Percentiles rank a stretch among this genome's conserved stretches.
Evolutionary conservation across 2,329 filamentous ascomycete genomes (phyloP).

Genomic region (Exophiala aquamarina): DNA sequence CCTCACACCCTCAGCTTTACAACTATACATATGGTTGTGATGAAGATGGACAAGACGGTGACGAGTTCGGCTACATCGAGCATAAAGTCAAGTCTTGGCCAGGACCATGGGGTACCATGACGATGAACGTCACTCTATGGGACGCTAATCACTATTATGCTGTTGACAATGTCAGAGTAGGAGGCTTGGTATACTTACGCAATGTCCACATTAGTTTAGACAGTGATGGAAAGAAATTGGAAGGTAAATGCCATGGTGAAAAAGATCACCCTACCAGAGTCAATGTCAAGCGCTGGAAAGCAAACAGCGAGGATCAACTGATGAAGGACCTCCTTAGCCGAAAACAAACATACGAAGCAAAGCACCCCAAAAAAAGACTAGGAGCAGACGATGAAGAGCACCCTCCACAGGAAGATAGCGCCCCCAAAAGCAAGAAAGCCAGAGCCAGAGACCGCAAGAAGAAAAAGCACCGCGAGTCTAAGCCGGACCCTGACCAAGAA

Average conservation of each 20-base stretch:
- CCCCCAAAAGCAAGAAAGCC: conserved; percentile 28
- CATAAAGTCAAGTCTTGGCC: conserved; percentile 55
- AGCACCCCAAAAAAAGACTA: conserved; percentile 19
- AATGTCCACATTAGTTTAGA: conserved; percentile 72
- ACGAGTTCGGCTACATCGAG: conserved; percentile 56
- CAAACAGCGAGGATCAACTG: conserved; percentile 33
- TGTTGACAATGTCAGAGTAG: conserved; percentile 55
- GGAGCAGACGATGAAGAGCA: conserved; percentile 31
- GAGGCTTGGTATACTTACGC: conserved; percentile 61
- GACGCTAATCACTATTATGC: conserved; percentile 65
- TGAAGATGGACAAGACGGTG: conserved; percentile 47
- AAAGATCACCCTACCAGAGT: conserved; percentile 52
- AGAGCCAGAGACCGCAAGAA: conserved; percentile 24
- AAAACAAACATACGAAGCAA: conserved; percentile 60
- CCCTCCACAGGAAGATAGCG: conserved; percentile 12
- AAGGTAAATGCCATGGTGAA: conserved; percentile 71
- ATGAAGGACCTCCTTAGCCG: conserved; percentile 54
- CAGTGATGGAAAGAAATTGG: conserved; percentile 56
- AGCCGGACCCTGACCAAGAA: conserved; percentile 1
- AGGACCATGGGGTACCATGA: conserved; percentile 72
- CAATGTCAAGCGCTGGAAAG: conserved; percentile 56
- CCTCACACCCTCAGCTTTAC: conserved; percentile 65
- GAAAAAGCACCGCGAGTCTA: conserved; percentile 15
- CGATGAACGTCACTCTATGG: conserved; percentile 70
- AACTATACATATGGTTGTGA: conserved; percentile 46